Conservation (phyloP, 371 early-diverging fungal genomes). For the Haplosporangium sp. region DNA sequence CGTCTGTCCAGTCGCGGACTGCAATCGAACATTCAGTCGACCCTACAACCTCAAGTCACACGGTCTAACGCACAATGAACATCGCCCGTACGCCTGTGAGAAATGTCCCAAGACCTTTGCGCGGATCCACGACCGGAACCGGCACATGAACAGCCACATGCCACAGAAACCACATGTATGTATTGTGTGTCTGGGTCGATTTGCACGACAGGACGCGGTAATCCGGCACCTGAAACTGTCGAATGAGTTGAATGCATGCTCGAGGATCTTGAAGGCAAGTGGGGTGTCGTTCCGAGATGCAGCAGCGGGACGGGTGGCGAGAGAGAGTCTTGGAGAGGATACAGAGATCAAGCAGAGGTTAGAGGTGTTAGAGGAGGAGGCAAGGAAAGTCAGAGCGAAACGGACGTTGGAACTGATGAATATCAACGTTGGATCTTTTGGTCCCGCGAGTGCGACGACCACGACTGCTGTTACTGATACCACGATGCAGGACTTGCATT, state of each 20-base stretch:
- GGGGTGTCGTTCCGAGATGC: constrained; percentile 26
- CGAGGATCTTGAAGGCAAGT: constrained; percentile 28
- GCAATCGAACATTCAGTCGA: constrained; percentile 77
- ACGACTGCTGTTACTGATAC: neutral
- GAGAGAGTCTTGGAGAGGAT: constrained; percentile 23
- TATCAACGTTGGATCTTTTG: neutral
- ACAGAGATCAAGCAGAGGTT: constrained; percentile 15
- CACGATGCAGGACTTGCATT: neutral
- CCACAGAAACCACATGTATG: constrained; percentile 18
- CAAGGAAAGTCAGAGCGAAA: constrained; percentile 9
- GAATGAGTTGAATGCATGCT: constrained; percentile 27
- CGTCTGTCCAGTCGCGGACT: constrained; percentile 50
- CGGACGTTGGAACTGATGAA: constrained; percentile 24
- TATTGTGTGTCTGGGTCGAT: constrained; percentile 28
- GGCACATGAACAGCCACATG: constrained; percentile 47
- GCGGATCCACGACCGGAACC: constrained; percentile 35
- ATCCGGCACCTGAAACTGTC: constrained; percentile 37
- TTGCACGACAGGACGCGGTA: constrained; percentile 43
- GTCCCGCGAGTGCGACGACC: too few species aligned
- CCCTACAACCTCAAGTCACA: constrained; percentile 85
- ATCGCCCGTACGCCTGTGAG: constrained; percentile 70
- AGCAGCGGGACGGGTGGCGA: constrained; percentile 18
- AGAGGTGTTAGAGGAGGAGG: constrained; percentile 25
- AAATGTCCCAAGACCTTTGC: constrained; percentile 27
- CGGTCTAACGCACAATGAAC: constrained; percentile 72